These are phyloP conservation scores for Wickerhamiella azyma DNA, from an alignment of 805 yeast species.

Conservation along the genomic window DNA sequence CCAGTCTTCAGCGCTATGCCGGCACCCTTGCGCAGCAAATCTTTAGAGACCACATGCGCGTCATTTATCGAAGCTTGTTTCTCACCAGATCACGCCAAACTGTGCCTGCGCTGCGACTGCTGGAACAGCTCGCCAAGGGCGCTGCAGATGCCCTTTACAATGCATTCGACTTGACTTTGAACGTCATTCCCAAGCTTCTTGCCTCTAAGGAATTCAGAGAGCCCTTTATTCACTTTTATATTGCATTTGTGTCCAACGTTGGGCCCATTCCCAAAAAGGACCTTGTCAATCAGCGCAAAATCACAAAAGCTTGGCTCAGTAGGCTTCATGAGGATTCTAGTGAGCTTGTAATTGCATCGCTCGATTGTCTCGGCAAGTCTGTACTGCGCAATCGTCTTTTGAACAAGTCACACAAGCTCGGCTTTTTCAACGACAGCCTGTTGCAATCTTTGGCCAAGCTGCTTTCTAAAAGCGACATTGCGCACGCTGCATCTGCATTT, in stretches of 20 bases:
- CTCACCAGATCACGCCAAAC: conserved; percentile 44
- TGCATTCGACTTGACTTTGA: conserved; percentile 52
- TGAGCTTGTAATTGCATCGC: conserved; percentile 27
- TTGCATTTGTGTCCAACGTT: conserved; percentile 36
- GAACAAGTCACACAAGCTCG: conserved; percentile 56
- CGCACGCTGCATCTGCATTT: conserved; percentile 32
- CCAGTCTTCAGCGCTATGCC: conserved; percentile 6
- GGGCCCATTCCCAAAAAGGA: conserved; percentile 51
- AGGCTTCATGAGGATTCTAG: conserved; percentile 41
- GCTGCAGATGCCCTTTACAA: conserved; percentile 46
- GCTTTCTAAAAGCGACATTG: conserved; percentile 29
- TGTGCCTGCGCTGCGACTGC: conserved; percentile 45
- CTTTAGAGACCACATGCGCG: conserved; percentile 42
- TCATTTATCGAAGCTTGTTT: conserved; percentile 53
- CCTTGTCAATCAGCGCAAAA: conserved; percentile 40
- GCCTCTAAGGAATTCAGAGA: conserved; percentile 44
- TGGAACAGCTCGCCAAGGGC: conserved; percentile 39
- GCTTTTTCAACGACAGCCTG: conserved; percentile 65
- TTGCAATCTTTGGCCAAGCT: conserved; percentile 44
- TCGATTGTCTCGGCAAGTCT: conserved; percentile 35
- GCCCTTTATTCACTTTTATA: conserved; percentile 49
- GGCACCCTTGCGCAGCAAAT: conserved; percentile 36
- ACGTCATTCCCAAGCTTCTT: conserved; percentile 47
- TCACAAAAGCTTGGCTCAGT: conserved; percentile 57
- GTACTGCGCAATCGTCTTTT: conserved; percentile 48